phyloP scores from a whole-genome alignment of 805 yeast species.

The Candida insectorum region DNA sequence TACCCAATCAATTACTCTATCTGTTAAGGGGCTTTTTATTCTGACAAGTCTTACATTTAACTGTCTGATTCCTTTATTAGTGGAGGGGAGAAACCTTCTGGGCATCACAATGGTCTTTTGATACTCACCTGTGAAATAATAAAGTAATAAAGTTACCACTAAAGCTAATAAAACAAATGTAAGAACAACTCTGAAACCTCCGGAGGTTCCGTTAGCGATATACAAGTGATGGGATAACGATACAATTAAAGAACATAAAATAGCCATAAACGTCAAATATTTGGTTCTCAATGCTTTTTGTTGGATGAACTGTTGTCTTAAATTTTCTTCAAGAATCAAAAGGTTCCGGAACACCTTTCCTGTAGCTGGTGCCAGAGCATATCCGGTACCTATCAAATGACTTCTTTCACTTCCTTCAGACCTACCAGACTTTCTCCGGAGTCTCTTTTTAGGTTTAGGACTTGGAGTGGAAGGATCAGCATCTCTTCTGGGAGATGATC shows the following conservation, averaged over 20 bases:
- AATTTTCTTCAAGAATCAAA: slow-evolving; percentile 78
- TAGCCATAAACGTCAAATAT: slow-evolving; percentile 51
- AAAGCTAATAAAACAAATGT: slow-evolving; percentile 61
- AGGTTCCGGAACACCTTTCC: slow-evolving; percentile 80
- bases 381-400: slow-evolving; percentile 22
- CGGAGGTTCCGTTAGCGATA: slow-evolving; percentile 19
- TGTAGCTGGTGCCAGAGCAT: slow-evolving; percentile 43
- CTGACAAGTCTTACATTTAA: slow-evolving; percentile 75
- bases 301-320: slow-evolving; percentile 75
- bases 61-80: slow-evolving; percentile 87
- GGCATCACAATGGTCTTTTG: slow-evolving; percentile 80
- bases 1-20: slow-evolving; percentile 30
- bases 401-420: slow-evolving; percentile 24
- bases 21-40: slow-evolving; percentile 39
- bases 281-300: slow-evolving; percentile 65
- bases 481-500: slow-evolving; percentile 12
- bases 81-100: slow-evolving; percentile 69
- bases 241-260: slow-evolving; percentile 38
- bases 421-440: slow-evolving; percentile 21
- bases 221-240: slow-evolving; percentile 38
- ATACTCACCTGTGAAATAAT: slow-evolving; percentile 88
- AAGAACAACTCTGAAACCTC: slow-evolving; percentile 34
- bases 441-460: slow-evolving; percentile 20
- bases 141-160: slow-evolving; percentile 66
- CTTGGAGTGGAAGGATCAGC: slow-evolving; percentile 14